Conservation (phyloP, 345 rosid species). For the Eucalyptus coolabah region DNA sequence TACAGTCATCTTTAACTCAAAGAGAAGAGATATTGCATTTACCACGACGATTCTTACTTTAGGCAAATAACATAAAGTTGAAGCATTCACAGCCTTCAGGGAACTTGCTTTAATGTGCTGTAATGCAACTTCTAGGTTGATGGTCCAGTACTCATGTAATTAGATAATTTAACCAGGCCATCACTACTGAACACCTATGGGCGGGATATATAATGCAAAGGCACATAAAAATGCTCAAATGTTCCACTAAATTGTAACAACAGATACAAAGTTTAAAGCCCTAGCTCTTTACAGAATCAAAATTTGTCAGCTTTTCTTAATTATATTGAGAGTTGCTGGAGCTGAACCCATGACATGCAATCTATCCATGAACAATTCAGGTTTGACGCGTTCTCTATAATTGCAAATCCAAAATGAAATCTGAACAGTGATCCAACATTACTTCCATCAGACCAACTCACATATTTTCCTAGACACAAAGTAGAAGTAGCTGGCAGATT, state of each 20-base stretch:
- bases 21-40: background rate
- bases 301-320: background rate
- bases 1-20: background rate
- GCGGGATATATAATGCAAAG: background rate
- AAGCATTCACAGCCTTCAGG: background rate
- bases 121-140: background rate
- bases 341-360: background rate
- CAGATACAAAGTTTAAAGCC: background rate
- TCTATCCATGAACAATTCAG: background rate
- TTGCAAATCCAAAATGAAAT: background rate
- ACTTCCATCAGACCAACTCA: background rate
- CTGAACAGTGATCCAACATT: background rate
- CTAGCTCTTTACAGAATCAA: background rate
- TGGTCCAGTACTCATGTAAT: background rate
- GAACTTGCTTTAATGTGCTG: background rate
- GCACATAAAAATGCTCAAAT: background rate
- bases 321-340: background rate
- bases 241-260: background rate
- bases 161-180: background rate
- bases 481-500: background rate
- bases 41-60: background rate
- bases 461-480: background rate
- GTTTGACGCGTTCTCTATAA: background rate
- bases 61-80: background rate
- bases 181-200: background rate